Base-by-base conservation (phyloP, 2,329 filamentous ascomycete species). In the Tolypocladium tropicale region DNA sequence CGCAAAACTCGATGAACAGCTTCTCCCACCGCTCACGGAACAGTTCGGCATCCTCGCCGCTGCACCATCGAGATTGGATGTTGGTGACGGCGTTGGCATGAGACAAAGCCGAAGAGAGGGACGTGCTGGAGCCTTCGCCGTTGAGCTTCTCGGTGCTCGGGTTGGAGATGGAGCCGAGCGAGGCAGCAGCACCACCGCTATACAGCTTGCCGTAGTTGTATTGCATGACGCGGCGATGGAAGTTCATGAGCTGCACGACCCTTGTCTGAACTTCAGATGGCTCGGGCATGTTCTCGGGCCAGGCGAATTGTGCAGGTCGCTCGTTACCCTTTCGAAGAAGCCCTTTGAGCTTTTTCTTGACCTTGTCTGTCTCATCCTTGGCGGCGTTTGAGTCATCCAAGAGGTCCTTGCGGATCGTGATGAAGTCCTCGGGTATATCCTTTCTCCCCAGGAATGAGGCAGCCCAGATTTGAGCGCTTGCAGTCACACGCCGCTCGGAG, bases 1-100 rank as follows among this genome's bases (percentile, higher is more conserved):
- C 95, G 62, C 89, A 94, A 66, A 99, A 99, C 68, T 99, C 94
- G 52, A 86, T 84, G 72, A 99, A 99, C 2, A 99, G 81, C 75
- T 99, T 99, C 74, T 97, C 94, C 94, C 94, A 99, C 33, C 94
- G 84, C 70, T 99, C 94, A 62, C 88, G 89, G 78, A 99, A 99
- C 2, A 99, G 78, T 62, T 95, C 90, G 0, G 93, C 85, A 65
- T 97, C 94, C 73, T 99, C 94, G 33, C 92, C 92, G 62, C 90
- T 95, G 68, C 94, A 99, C 94, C 94, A 99, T 28, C 94, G 83
- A 7, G 89, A 79, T 72, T 97, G 94, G 53, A 99, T 93, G 56
- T 75, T 81, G 61, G 79, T 83, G 28, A 88, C 75, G 5, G 81
- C 77, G 53, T 84, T 84, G 43, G 76, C 82, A 64, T 86, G 83